Base-by-base conservation (phyloP, 495 filamentous ascomycete species). In the Xylaria scruposa region DNA sequence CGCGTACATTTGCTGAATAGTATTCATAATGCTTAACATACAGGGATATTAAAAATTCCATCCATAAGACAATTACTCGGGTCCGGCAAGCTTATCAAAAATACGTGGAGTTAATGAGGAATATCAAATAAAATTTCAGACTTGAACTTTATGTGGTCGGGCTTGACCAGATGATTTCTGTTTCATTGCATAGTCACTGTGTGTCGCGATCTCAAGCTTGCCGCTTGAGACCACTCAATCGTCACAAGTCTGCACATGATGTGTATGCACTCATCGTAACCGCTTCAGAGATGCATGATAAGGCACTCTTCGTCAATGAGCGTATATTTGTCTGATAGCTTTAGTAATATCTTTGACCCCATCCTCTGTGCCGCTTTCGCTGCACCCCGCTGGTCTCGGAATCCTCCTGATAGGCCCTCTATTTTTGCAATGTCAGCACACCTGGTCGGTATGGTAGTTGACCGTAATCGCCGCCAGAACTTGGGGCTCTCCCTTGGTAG, bases 401-500 rank as follows among this genome's bases (percentile, higher is more conserved):
- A 54, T 31, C 4, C 9, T 13, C 1, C 26, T 5, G 0, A 56
- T 31, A 31, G 29, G 15, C 26, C 24, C 58, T 5, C n/a, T 77
- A 72, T 21, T 7, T 33, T 51, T 81, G 77, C 66, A 90, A 76
- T 6, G 88, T 89, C 65, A 90, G 73, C 60, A 90, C 26, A 47
- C 83, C 88, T 0, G 87, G 88, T 19, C 79, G 78, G 63, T 85
- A 90, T 26, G 88, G 88, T 74, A 85, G 67, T 1, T 60, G 24
- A 56, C 79, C 81, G 62, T 89, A 89, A 44, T 81, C 74, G 9
- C 76, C 78, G 54, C 70, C 69, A 19, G 70, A 75, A 54, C 36
- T 77, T 7, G 83, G 74, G 40, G 78, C 74, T 44, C 78, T 77
- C 8, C 89, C 89, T 80, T 90, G 88, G 69, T 89, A 91, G 26